These are phyloP conservation scores for Gyrodon lividus DNA, from an alignment of 768 basidiomycete species.

Conservation along the genomic window DNA sequence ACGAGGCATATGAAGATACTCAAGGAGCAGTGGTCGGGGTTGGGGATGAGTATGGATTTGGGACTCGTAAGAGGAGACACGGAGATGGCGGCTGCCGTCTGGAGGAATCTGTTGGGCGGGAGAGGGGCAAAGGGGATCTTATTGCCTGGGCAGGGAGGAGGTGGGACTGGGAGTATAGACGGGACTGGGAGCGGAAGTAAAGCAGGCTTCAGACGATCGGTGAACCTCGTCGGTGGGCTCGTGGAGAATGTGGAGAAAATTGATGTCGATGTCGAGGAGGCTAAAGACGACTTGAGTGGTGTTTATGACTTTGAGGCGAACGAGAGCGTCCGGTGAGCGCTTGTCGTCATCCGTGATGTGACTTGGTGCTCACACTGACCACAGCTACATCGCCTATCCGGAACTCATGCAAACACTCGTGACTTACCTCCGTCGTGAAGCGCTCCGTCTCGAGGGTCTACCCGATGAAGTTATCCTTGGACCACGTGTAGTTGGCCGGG, in stretches of 20 bases:
- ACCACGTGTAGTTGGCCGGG: slow-evolving; percentile 30
- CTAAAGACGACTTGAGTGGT: slow-evolving; percentile 64
- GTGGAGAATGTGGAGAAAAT: slow-evolving; percentile 60
- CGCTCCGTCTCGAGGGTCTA: slow-evolving; percentile 60
- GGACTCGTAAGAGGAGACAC: slow-evolving; percentile 73
- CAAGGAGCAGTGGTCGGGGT: slow-evolving; percentile 88
- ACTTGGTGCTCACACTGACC: slow-evolving; percentile 16
- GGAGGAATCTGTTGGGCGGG: slow-evolving; percentile 89
- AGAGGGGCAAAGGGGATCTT: slow-evolving; percentile 75
- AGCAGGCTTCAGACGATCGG: slow-evolving; percentile 51
- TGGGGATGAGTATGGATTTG: slow-evolving; percentile 76
- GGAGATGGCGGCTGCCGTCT: slow-evolving; percentile 83
- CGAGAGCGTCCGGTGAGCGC: slow-evolving; percentile 39
- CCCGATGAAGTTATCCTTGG: slow-evolving; percentile 41
- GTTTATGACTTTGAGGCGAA: slow-evolving; percentile 65
- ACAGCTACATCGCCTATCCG: slow-evolving; percentile 72
- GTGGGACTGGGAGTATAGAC: slow-evolving; percentile 7
- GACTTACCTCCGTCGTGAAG: slow-evolving; percentile 68
- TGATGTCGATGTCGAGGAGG: slow-evolving; percentile 57
- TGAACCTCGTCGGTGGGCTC: slow-evolving; percentile 70
- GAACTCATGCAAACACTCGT: slow-evolving; percentile 72
- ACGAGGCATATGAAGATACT: slow-evolving; percentile 88
- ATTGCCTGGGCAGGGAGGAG: slow-evolving; percentile 18
- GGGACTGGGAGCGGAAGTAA: slow-evolving; percentile 3
- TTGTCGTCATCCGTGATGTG: not conserved